Percentiles rank a stretch among this genome's conserved stretches.
These are phyloP conservation scores for Laguncularia racemosa DNA, from an alignment of 345 rosid species.

Conservation along the genomic window DNA sequence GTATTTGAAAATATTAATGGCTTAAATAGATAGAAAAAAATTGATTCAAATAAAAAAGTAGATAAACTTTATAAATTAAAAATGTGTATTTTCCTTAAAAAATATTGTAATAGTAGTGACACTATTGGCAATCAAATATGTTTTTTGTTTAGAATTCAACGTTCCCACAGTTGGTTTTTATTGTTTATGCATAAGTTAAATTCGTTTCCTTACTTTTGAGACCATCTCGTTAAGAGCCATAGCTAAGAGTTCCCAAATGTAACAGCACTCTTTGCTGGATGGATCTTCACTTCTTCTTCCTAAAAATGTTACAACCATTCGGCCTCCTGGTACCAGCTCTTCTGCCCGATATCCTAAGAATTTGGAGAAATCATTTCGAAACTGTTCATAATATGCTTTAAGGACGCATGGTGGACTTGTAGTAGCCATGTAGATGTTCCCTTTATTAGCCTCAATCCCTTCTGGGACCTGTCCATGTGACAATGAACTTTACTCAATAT, in stretches of 20 bases:
- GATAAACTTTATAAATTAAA: no score
- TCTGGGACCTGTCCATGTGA: conserved; percentile 33
- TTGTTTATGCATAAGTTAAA: no score
- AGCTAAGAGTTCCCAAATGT: conserved; percentile 19
- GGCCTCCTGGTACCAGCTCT: conserved; percentile 32
- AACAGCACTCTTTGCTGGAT: conserved; percentile 12
- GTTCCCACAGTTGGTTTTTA: no score
- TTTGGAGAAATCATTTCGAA: conserved; percentile 31
- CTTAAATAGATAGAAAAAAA: no score
- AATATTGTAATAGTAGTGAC: no score
- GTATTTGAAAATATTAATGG: no score
- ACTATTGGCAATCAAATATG: no score
- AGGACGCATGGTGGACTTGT: conserved; percentile 23
- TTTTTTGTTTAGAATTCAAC: no score
- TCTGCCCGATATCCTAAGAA: conserved; percentile 32
- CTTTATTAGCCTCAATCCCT: conserved; percentile 30
- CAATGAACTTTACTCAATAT: neutral
- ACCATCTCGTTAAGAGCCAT: conserved; percentile 2
- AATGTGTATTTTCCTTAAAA: no score
- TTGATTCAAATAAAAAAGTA: no score
- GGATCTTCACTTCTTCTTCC: conserved; percentile 30
- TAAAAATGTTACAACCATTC: conserved; percentile 29
- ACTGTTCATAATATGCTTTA: conserved; percentile 35
- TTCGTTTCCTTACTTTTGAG: no score
- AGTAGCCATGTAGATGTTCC: conserved; percentile 41